Base-by-base conservation (phyloP, 495 filamentous ascomycete species). In the Talaromyces borbonicus region DNA sequence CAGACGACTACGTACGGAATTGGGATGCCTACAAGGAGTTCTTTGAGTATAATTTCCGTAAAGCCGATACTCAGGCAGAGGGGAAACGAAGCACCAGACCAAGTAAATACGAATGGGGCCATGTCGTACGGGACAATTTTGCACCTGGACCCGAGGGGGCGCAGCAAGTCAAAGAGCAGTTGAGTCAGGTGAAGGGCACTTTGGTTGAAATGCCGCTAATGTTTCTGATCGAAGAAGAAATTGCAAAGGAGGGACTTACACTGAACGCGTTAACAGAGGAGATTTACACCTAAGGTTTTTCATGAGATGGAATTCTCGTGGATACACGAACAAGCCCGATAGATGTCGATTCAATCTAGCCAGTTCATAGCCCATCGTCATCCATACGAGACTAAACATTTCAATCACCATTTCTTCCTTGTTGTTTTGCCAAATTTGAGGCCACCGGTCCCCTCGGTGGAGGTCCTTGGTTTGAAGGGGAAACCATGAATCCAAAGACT, bases 131-230 rank as follows among this genome's bases (percentile, higher is more conserved):
- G 23, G 81, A 84, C 39, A 81, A 94, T 54, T 95, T 95, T 52
- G 58, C 75, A 46, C 73, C 54, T 53, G 81, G 80, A 4, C 61
- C 66, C 1, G 62, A 76, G 68, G 90, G 65, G 14, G 65, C 79
- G 19, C 58, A 57, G 26, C 84, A 92, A 69, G 73, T 97, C 30
- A 97, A 97, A 72, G 87, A 86, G 26, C 69, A 80, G 62, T 63
- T 97, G 46, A 77, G 75, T 45, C 72, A 74, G 41, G 73, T 95
- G 11, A 80, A 80, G 52, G 90, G 90, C 0, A 87, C 77, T 11
- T 56, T 95, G 33, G 88, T 95, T 18, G 84, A 95, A 70, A 95
- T 95, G 90, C 87, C 90, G 41, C 66, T 97, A 54, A 70, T 85
- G 51, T 97, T 97, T 63, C 63, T 97, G 59, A 81, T 81, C 54